A percentile compares a stretch with the other conserved stretches of the same genome.
Conservation (phyloP, 164 flowering plant species). For the Litsea cubeba region DNA sequence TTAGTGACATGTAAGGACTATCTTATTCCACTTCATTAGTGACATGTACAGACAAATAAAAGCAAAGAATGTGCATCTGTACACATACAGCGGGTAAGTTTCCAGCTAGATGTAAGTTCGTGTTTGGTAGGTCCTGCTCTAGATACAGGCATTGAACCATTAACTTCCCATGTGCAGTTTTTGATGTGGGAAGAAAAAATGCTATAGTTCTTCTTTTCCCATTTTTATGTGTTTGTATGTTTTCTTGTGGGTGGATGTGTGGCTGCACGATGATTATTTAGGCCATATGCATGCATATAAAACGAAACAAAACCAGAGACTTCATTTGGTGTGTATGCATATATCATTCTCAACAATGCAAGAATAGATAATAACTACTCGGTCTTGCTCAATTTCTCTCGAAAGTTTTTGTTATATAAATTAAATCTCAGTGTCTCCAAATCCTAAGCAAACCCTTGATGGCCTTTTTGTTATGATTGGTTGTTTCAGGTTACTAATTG, state of each 20-base stretch:
- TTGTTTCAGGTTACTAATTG: constrained; percentile 62
- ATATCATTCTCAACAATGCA: not conserved
- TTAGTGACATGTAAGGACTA: too few relatives aligned
- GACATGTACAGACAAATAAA: too few relatives aligned
- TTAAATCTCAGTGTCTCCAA: not conserved
- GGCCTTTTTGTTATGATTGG: constrained; percentile 1
- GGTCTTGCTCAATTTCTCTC: not conserved
- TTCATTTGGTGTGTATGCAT: not conserved
- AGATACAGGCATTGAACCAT: too few relatives aligned
- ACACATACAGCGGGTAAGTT: too few relatives aligned
- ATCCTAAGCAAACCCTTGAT: not conserved
- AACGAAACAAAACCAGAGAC: not conserved
- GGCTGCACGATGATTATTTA: not conserved
- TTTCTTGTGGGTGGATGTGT: not conserved
- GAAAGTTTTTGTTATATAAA: not conserved
- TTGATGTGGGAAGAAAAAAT: not conserved
- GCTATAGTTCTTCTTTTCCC: not conserved
- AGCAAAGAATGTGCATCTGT: too few relatives aligned
- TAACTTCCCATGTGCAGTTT: too few relatives aligned
- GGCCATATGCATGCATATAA: not conserved
- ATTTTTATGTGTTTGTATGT: not conserved
- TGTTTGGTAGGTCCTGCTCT: too few relatives aligned
- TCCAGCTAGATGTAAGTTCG: too few relatives aligned
- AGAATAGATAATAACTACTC: not conserved
- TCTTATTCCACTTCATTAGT: too few relatives aligned